Conservation (phyloP, 176 grass and related monocot species). For the Eremochloa ophiuroides region DNA sequence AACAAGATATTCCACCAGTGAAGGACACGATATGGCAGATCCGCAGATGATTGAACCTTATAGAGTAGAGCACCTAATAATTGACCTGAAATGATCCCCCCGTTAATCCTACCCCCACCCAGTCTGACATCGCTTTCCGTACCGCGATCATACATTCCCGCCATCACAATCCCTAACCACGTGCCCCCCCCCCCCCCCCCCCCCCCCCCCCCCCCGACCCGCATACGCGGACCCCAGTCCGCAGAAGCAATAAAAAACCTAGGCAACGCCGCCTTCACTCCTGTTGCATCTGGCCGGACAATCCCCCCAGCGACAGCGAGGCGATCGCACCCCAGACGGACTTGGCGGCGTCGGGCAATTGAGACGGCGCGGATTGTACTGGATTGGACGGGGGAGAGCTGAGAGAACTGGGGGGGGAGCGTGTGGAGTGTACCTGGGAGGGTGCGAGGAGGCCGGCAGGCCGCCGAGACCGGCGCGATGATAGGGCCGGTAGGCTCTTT, state of each 20-base stretch:
- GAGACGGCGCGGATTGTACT: neutral
- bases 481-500: neutral
- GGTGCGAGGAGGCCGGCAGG: neutral
- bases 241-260: conserved; percentile 33
- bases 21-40: neutral
- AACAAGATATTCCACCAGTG: neutral
- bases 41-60: neutral
- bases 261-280: conserved; percentile 7
- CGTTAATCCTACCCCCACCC: conserved; percentile 21
- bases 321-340: neutral
- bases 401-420: neutral
- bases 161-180: conserved; percentile 1
- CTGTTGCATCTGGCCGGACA: neutral
- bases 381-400: neutral
- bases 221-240: neutral
- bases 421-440: conserved; percentile 22
- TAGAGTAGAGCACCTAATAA: conserved; percentile 6
- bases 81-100: neutral
- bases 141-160: neutral
- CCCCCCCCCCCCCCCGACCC: neutral
- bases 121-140: conserved; percentile 16
- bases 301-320: neutral
- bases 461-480: conserved; percentile 8
- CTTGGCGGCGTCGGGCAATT: neutral
- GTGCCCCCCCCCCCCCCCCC: neutral